A percentile compares a stretch with the other conserved stretches of the same genome.
Evolutionary conservation across 108 stramenopile genomes (phyloP).

Genomic region (Seminavis robusta): DNA sequence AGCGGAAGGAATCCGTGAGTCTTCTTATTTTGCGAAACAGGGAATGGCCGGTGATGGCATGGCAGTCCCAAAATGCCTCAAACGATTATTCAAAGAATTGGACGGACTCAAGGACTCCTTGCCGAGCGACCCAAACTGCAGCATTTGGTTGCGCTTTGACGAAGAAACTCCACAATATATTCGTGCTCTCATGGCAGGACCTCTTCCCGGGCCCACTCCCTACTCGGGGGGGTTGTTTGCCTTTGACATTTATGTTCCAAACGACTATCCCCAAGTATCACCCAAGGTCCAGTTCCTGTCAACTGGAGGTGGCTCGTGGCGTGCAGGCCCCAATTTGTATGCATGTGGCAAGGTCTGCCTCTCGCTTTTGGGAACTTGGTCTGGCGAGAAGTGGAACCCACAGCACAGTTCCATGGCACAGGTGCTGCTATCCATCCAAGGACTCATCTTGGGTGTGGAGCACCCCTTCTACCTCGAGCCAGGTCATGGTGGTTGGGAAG

Average conservation of each 20-base stretch:
- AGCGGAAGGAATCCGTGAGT: conserved; percentile 1
- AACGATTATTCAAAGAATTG: neutral
- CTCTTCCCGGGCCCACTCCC: too few species aligned
- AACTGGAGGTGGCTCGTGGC: conserved; percentile 64
- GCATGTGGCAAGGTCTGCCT: conserved; percentile 70
- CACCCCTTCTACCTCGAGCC: conserved; percentile 49
- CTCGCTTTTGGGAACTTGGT: conserved; percentile 40
- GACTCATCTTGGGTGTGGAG: conserved; percentile 62
- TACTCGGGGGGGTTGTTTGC: conserved; percentile 60
- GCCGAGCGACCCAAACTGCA: neutral
- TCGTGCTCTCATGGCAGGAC: conserved; percentile 1
- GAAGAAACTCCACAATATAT: conserved; percentile 8
- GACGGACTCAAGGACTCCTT: neutral
- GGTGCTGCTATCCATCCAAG: conserved; percentile 78
- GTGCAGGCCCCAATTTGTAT: conserved; percentile 90
- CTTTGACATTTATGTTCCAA: conserved; percentile 73
- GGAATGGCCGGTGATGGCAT: neutral
- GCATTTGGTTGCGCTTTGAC: conserved; percentile 6
- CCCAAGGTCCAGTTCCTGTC: conserved; percentile 74
- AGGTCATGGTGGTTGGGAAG: conserved; percentile 17
- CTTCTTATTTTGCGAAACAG: neutral
- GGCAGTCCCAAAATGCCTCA: neutral
- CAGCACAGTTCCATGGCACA: conserved; percentile 64
- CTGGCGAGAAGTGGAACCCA: conserved; percentile 64
- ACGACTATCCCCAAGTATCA: conserved; percentile 63